Percentiles rank a stretch among this genome's conserved stretches.
Evolutionary conservation across 2,329 filamentous ascomycete genomes (phyloP).

Genomic region (Talaromyces sp.): DNA sequence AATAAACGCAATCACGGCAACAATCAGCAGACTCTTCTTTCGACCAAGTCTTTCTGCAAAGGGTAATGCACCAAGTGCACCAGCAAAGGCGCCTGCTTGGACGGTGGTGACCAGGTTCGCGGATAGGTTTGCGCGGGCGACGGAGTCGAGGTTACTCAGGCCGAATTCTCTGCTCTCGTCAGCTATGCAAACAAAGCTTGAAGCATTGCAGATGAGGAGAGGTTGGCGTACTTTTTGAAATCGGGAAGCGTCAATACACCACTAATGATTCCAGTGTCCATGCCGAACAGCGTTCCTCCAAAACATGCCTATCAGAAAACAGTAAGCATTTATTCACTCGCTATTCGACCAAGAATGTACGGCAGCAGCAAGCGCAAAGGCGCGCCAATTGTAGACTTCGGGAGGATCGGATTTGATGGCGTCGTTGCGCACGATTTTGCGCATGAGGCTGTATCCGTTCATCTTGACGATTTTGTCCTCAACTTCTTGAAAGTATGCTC

Average conservation of each 20-base stretch:
- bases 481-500: background rate
- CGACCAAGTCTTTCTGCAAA: conserved; percentile 56
- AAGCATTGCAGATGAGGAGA: background rate
- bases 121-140: conserved; percentile 12
- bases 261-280: conserved; percentile 65
- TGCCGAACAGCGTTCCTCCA: conserved; percentile 65
- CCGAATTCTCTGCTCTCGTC: conserved; percentile 49
- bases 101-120: conserved; percentile 60
- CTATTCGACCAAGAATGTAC: conserved; percentile 28
- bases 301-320: conserved; percentile 53
- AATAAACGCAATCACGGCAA: conserved; percentile 56
- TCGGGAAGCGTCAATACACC: conserved; percentile 61
- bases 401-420: conserved; percentile 65
- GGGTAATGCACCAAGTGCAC: conserved; percentile 23
- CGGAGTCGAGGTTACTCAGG: conserved; percentile 58
- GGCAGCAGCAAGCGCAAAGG: conserved; percentile 61
- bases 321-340: too few species aligned
- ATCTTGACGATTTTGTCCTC: background rate
- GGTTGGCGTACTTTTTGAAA: conserved; percentile 50
- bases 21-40: conserved; percentile 53
- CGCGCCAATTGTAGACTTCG: conserved; percentile 68
- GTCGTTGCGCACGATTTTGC: conserved; percentile 62
- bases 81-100: conserved; percentile 62
- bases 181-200: background rate
- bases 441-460: conserved; percentile 6